Evolutionary conservation across 2,329 filamentous ascomycete genomes (phyloP).

Genomic region (Phaeosphaeria sp.): DNA sequence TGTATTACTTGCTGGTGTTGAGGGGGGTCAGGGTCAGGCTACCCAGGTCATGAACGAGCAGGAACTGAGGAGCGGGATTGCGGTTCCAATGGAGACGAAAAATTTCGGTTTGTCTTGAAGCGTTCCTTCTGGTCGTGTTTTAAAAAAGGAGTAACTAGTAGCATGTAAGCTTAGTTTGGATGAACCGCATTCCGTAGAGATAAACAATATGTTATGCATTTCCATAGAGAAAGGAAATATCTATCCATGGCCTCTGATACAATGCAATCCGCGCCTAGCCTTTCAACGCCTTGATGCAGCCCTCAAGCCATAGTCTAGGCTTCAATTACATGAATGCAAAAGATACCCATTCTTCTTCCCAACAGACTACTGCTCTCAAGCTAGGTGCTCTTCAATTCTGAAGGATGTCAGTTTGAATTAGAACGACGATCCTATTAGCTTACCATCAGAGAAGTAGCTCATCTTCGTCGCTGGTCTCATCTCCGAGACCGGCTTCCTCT

Average conservation of each 20-base stretch:
- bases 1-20: conserved; percentile 35
- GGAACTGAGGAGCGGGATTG: background rate
- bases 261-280: background rate
- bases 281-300: background rate
- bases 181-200: background rate
- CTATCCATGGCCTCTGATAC: background rate
- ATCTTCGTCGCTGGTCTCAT: background rate
- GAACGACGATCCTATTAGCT: background rate
- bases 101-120: background rate
- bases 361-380: background rate
- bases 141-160: background rate
- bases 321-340: background rate
- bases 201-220: background rate
- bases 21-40: conserved; percentile 21
- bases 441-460: background rate
- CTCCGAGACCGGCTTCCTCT: no score
- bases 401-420: background rate
- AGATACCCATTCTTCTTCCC: background rate
- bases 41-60: background rate
- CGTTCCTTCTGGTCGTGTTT: background rate
- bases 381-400: background rate
- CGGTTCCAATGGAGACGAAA: background rate
- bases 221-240: background rate
- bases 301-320: background rate
- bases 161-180: background rate